Conservation (phyloP, 108 stramenopile genomes). For the Cyclotella cryptica region DNA sequence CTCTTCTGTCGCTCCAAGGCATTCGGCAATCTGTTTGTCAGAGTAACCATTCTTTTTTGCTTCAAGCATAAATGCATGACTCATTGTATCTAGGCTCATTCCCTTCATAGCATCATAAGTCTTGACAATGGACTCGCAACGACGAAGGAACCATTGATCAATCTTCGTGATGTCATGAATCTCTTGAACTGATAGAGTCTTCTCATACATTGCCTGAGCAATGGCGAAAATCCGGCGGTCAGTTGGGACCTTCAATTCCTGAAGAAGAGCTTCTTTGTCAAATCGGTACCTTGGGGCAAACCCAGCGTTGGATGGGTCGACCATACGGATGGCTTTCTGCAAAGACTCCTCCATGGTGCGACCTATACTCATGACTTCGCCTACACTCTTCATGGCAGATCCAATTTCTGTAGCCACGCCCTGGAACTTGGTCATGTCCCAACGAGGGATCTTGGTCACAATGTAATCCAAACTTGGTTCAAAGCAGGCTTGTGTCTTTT, state of each 20-base stretch:
- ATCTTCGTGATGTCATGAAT: slow-evolving; percentile 96
- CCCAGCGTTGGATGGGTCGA: slow-evolving; percentile 90
- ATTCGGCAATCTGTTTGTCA: slow-evolving; percentile 89
- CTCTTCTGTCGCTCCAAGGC: slow-evolving; percentile 71
- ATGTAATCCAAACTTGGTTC: slow-evolving; percentile 99
- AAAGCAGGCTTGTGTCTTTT: slow-evolving; percentile 96
- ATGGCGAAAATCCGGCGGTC: slow-evolving; percentile 94
- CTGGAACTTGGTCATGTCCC: slow-evolving; percentile 98
- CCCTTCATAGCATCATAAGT: slow-evolving; percentile 59
- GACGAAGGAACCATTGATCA: slow-evolving; percentile 97
- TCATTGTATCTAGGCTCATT: slow-evolving; percentile 55
- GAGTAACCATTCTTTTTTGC: slow-evolving; percentile 96
- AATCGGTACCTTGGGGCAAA: slow-evolving; percentile 66
- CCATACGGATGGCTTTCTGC: slow-evolving; percentile 99
- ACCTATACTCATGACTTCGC: slow-evolving; percentile 99
- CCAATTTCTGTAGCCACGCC: slow-evolving; percentile 92
- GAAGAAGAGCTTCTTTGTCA: slow-evolving; percentile 69
- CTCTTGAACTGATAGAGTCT: slow-evolving; percentile 82
- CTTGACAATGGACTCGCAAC: slow-evolving; percentile 90
- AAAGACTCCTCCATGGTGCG: slow-evolving; percentile 96
- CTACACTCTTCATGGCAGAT: slow-evolving; percentile 97
- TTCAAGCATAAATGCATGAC: slow-evolving; percentile 64
- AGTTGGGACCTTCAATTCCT: slow-evolving; percentile 85
- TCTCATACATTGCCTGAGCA: slow-evolving; percentile 90
- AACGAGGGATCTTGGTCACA: slow-evolving; percentile 97